These are phyloP conservation scores for Croton setiger DNA, from an alignment of 441 rosid genomes.

Conservation along the genomic window DNA sequence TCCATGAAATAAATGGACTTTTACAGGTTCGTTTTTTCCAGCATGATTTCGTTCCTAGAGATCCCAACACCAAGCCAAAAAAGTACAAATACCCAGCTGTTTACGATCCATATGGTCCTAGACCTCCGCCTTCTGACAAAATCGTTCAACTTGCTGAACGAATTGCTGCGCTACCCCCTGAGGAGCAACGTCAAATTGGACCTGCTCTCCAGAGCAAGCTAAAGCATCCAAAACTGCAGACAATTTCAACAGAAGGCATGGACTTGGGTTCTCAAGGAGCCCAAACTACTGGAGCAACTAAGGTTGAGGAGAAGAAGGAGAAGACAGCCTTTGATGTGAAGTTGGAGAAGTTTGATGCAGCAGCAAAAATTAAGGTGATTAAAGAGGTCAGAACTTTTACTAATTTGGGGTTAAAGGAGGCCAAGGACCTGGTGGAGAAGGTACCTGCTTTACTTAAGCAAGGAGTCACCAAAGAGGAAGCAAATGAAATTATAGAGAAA, in stretches of 20 bases:
- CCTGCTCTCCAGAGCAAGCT: conserved; percentile 45
- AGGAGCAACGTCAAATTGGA: conserved; percentile 58
- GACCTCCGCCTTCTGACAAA: conserved; percentile 54
- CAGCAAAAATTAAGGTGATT: conserved; percentile 63
- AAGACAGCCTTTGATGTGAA: conserved; percentile 65
- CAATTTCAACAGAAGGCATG: conserved; percentile 48
- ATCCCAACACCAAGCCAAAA: conserved; percentile 48
- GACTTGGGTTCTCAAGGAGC: conserved; percentile 40
- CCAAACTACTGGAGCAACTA: conserved; percentile 34
- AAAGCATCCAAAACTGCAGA: conserved; percentile 44
- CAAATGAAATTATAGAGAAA: conserved; percentile 49
- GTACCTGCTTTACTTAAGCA: conserved; percentile 54
- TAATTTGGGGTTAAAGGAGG: conserved; percentile 66
- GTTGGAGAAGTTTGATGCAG: conserved; percentile 64
- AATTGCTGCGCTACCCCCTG: conserved; percentile 51
- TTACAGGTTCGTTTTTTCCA: conserved; percentile 55
- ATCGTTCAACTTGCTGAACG: conserved; percentile 62
- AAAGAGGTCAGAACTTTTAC: conserved; percentile 69
- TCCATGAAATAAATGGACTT: conserved; percentile 28
- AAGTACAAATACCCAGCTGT: conserved; percentile 55
- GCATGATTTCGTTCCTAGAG: conserved; percentile 55
- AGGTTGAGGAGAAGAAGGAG: conserved; percentile 54
- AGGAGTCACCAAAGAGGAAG: conserved; percentile 85
- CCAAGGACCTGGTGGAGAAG: conserved; percentile 77
- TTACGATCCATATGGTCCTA: conserved; percentile 70